Evolutionary conservation across 306 rosid species (phyloP).

Genomic region (Lathyrus sativus): DNA sequence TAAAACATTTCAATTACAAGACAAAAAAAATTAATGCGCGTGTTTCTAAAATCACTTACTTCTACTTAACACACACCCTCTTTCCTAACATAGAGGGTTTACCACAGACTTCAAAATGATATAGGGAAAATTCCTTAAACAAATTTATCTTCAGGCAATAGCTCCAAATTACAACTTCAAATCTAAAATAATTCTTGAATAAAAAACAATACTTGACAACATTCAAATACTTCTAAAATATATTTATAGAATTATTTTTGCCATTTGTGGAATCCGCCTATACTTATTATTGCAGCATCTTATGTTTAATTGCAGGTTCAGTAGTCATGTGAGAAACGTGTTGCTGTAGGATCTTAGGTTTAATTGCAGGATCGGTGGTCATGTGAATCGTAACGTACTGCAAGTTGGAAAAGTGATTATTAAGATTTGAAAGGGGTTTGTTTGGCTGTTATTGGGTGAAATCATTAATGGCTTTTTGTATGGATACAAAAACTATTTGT

Average conservation of each 20-base stretch:
- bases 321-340: not conserved
- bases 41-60: too few relatives aligned
- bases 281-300: not conserved
- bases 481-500: constrained; percentile 3
- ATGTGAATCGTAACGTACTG: not conserved
- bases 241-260: not conserved
- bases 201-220: not conserved
- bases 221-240: not conserved
- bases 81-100: too few relatives aligned
- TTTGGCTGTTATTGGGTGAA: not conserved
- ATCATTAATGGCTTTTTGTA: constrained; percentile 24
- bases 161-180: not conserved
- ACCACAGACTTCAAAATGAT: too few relatives aligned
- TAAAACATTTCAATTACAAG: too few relatives aligned
- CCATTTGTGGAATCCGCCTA: not conserved
- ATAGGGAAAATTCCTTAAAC: too few relatives aligned
- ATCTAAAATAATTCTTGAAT: not conserved
- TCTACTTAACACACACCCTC: too few relatives aligned
- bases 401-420: not conserved
- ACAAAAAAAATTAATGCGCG: too few relatives aligned
- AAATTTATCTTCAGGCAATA: too few relatives aligned
- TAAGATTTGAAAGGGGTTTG: not conserved
- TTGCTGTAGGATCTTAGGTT: not conserved
- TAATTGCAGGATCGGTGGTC: not conserved
- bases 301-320: not conserved